These are phyloP conservation scores for Boletus pseudo-olivaceus DNA, from an alignment of 768 basidiomycete genomes.

Conservation along the genomic window DNA sequence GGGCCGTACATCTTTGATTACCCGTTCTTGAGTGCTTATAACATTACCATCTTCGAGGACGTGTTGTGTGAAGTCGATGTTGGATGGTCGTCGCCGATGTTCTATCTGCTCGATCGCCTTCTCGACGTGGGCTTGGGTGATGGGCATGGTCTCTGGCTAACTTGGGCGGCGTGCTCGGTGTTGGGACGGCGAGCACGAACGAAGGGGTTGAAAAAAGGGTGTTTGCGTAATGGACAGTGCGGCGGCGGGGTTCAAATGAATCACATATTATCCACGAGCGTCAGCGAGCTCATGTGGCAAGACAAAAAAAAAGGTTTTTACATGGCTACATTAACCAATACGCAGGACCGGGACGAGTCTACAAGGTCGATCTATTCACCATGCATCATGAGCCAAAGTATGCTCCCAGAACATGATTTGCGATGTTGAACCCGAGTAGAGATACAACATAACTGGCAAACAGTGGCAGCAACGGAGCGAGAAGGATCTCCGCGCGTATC, in stretches of 20 bases:
- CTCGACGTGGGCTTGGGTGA: slow-evolving; percentile 34
- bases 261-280: not conserved
- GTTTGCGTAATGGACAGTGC: slow-evolving; percentile 15
- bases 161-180: not conserved
- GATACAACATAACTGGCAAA: slow-evolving; percentile 84
- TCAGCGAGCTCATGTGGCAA: not conserved
- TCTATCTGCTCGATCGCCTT: slow-evolving; percentile 37
- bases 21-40: slow-evolving; percentile 91
- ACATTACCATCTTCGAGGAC: slow-evolving; percentile 87
- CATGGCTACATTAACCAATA: slow-evolving; percentile 11
- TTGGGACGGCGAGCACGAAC: slow-evolving; percentile 2
- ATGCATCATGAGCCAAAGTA: slow-evolving; percentile 65
- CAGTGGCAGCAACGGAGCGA: slow-evolving; percentile 86
- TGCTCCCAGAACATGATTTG: slow-evolving; percentile 69
- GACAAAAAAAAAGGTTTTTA: slow-evolving; percentile 3
- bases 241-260: slow-evolving; percentile 31
- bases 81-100: slow-evolving; percentile 46
- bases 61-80: slow-evolving; percentile 90
- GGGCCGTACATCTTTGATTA: slow-evolving; percentile 84
- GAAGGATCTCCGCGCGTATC: slow-evolving; percentile 81
- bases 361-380: not conserved
- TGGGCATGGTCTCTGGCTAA: slow-evolving; percentile 28
- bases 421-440: slow-evolving; percentile 87
- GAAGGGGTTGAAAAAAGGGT: slow-evolving; percentile 1
- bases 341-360: not conserved